Evolutionary conservation across 78 protist species (phyloP), one percentile per base, ranked within the genome.

Genomic region (Tieghemostelium lacteum): DNA sequence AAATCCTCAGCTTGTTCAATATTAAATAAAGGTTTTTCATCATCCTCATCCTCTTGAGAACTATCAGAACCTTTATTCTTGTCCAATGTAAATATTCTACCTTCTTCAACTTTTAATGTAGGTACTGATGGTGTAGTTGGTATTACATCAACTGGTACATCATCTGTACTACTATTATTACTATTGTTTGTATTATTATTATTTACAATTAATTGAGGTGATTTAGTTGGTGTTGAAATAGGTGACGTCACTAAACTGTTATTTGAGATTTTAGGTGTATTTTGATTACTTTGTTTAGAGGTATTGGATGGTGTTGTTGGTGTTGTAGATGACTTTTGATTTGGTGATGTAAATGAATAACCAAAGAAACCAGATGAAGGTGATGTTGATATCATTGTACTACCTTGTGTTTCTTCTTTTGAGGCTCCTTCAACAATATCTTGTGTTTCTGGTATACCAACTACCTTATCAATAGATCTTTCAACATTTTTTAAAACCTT

Each of bases 401-500:
- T 33, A 20, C 33, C 24, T n/a, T 36, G 33, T 29, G 61, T 24
- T 40, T n/a, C 36, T 17, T 36, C 34, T 19, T 54, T 73, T 10
- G 36, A 61, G 19, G 28, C 60, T 29, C 24, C 49, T 5, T 33
- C 28, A 5, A 16, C 58, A 0, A 6, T 37, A 5, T 33, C 52
- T 70, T 37, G 62, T 49, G n/a, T n/a, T 10, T 70, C 80, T 37
- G 89, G 89, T 66, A 83, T 69, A 57, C 89, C 89, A 14, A 83
- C 58, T 45, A 64, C 73, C 26, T 40, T 69, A 33, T 83, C 89
- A 3, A 83, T 52, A 26, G 70, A 57, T 31, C 69, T 83, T 24
- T 83, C 89, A 69, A 83, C 89, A 60, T 66, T 83, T 58, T 83
- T 83, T 26, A 83, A 39, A 22, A 63, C 89, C 24, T 83, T 83